Base-by-base conservation (phyloP, 2,329 filamentous ascomycete species). In the Fusarium brevicatenulatum region DNA sequence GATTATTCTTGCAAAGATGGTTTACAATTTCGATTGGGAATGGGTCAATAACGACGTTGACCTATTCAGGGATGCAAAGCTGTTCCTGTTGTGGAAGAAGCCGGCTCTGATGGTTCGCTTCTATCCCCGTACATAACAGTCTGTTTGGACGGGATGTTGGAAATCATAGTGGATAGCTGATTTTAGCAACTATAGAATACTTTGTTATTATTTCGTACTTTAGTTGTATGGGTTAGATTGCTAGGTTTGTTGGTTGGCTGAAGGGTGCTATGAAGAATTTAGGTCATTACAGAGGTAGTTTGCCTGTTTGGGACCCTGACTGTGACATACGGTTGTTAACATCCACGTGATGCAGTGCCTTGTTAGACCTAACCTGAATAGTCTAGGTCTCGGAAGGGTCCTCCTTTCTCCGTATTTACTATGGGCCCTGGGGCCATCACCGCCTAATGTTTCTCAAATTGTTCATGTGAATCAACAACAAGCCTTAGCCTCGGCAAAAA, bases 181-280 rank as follows among this genome's bases (percentile, higher is more conserved):
- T 42, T 42, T 15, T n/a, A 15, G 4, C 39, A n/a, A 42, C 21
- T 9, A n/a, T n/a, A n/a, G 21, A 42, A 15, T n/a, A 8, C 12
- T 15, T 42, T 42, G 1, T 42, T 42, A 9, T 5, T 42, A n/a
- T 42, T n/a, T 2, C 15, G 4, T n/a, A 15, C 1, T 8, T 42
- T 15, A 5, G 21, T 8, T 42, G 0, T 5, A 42, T 42, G 5
- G 2, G 13, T 2, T 42, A n/a, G 21, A 15, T 42, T n/a, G 39
- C 13, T 15, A 9, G 5, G 8, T 15, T 42, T 9, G 12, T 15
- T 42, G 21, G 15, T 42, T 42, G 21, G 4, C 21, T 15, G 39
- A n/a, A 42, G 12, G 12, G 3, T 5, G 1, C 2, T 5, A 5
- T n/a, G 12, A 13, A 8, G 21, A n/a, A 15, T n/a, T 42, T 9